These are phyloP conservation scores for Phytophthora citrophthora DNA, from an alignment of 352 stramenopile species.

Conservation along the genomic window DNA sequence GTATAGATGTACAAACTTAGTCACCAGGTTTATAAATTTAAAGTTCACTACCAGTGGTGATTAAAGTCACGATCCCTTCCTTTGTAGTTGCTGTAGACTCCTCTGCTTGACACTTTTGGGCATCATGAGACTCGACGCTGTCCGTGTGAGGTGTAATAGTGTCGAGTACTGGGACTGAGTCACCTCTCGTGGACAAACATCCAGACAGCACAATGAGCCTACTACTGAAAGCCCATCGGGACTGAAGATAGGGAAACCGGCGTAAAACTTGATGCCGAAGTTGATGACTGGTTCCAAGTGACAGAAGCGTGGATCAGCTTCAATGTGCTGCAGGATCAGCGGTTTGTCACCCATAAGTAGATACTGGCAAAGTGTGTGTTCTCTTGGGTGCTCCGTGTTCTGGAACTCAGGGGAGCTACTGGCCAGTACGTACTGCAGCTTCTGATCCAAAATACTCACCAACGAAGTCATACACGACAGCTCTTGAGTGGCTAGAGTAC, in stretches of 20 bases:
- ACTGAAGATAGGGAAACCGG: slow-evolving; percentile 50
- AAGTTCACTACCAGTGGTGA: slow-evolving; percentile 1
- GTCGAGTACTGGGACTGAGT: slow-evolving; percentile 44
- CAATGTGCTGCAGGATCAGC: slow-evolving; percentile 56
- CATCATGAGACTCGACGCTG: slow-evolving; percentile 18
- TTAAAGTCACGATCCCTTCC: too few species aligned
- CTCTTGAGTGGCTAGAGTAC: slow-evolving; percentile 43
- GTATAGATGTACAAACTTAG: too few species aligned
- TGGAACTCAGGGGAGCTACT: slow-evolving; percentile 36
- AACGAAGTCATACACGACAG: slow-evolving; percentile 44
- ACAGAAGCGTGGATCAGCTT: slow-evolving; percentile 61
- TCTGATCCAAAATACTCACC: slow-evolving; percentile 49
- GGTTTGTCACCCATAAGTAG: slow-evolving; percentile 54
- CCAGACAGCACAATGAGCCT: slow-evolving; percentile 37
- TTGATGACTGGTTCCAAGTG: slow-evolving; percentile 35
- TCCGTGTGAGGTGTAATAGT: slow-evolving; percentile 30
- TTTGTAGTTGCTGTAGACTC: slow-evolving; percentile 5
- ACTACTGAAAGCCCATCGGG: slow-evolving; percentile 25
- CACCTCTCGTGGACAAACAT: slow-evolving; percentile 22
- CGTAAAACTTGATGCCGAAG: slow-evolving; percentile 55
- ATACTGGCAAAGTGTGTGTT: slow-evolving; percentile 57
- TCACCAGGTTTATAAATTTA: not conserved
- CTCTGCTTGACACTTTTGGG: slow-evolving; percentile 6
- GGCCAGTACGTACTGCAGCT: slow-evolving; percentile 43
- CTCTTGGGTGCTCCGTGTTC: slow-evolving; percentile 30